Conservation (phyloP, 129 eudicot genomes). For the Dittrichia graveolens region DNA sequence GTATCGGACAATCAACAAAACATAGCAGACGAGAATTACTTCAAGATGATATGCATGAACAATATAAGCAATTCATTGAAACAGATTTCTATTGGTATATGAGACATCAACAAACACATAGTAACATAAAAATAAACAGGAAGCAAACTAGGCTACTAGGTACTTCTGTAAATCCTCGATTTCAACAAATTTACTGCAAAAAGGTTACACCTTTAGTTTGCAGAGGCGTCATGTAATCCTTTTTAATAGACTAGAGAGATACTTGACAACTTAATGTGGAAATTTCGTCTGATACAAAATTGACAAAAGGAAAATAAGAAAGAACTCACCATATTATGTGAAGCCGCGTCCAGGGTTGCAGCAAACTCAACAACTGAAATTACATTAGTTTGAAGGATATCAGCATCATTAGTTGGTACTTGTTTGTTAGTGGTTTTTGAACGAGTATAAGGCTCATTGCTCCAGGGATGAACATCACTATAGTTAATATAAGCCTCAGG, state of each 20-base stretch:
- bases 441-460: constrained; percentile 39
- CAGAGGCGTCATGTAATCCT: not conserved
- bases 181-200: not conserved
- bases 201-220: not conserved
- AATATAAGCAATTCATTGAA: not conserved
- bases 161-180: not conserved
- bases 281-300: constrained; percentile 15
- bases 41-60: not conserved
- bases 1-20: constrained; percentile 2
- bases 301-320: constrained; percentile 22
- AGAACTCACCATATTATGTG: constrained; percentile 82
- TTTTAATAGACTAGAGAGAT: constrained; percentile 4
- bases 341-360: constrained; percentile 68
- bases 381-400: constrained; percentile 67
- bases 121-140: not conserved
- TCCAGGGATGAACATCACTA: constrained; percentile 39
- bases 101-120: constrained; percentile 4
- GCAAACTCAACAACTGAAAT: constrained; percentile 80
- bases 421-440: constrained; percentile 38
- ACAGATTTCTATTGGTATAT: not conserved
- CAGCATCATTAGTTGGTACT: constrained; percentile 40
- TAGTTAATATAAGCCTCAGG: constrained; percentile 47
- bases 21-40: not conserved
- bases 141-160: constrained; percentile 18
- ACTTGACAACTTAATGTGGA: constrained; percentile 18